Conservation (phyloP, 768 basidiomycete genomes). For the Amyloporia xantha region DNA sequence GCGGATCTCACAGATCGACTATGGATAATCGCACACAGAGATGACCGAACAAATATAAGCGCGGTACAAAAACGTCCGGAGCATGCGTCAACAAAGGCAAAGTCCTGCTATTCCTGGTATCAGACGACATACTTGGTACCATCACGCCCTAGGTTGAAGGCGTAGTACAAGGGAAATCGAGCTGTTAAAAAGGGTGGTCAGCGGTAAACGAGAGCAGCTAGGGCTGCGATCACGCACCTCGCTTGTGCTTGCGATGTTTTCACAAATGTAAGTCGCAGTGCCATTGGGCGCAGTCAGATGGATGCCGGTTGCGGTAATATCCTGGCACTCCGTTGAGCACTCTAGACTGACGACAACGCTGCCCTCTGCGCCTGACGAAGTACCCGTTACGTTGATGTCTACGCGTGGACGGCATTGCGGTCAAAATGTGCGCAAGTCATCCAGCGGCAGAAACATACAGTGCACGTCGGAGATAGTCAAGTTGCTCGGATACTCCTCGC, state of each 20-base stretch:
- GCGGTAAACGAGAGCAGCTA: neutral
- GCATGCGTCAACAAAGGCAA: too few species aligned
- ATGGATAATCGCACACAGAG: too few species aligned
- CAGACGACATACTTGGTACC: too few species aligned
- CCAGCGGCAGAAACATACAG: constrained; percentile 22
- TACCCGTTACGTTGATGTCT: constrained; percentile 37
- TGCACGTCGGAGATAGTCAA: constrained; percentile 36
- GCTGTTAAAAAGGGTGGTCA: constrained; percentile 3
- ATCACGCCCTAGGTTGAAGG: neutral
- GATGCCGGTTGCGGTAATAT: constrained; percentile 32
- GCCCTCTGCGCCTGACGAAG: constrained; percentile 34
- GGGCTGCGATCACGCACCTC: constrained; percentile 18
- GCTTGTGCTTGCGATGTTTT: constrained; percentile 26
- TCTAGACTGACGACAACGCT: constrained; percentile 35
- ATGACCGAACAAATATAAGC: too few species aligned
- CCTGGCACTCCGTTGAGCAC: constrained; percentile 32
- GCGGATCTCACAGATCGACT: too few species aligned
- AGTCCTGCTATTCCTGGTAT: too few species aligned
- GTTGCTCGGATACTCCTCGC: constrained; percentile 32
- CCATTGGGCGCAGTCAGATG: constrained; percentile 28
- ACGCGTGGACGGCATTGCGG: neutral
- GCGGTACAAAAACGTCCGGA: too few species aligned
- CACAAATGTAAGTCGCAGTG: constrained; percentile 29
- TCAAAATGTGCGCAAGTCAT: neutral
- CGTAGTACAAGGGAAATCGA: constrained; percentile 19